phyloP scores from a whole-genome alignment of 1,284 basidiomycete genomes.

The Ustilago nuda region DNA sequence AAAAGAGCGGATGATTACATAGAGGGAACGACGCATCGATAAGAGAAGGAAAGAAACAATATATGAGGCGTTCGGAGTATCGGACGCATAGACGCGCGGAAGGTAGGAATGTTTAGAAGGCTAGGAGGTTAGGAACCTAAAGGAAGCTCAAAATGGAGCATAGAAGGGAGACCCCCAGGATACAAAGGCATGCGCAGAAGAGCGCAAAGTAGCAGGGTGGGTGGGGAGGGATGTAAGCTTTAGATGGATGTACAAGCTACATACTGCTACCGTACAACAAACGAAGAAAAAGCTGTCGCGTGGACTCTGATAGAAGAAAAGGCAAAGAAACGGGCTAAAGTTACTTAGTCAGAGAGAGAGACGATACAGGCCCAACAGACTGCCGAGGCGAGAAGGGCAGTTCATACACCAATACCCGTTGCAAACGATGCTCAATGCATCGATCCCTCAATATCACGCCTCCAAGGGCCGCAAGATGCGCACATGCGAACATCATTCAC shows the following conservation, averaged over 20 bases:
- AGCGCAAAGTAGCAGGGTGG: constrained; percentile 1
- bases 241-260: background rate
- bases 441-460: background rate
- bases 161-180: too few species aligned
- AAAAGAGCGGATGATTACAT: background rate
- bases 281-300: background rate
- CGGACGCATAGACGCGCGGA: background rate
- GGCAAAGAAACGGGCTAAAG: background rate
- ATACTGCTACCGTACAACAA: background rate
- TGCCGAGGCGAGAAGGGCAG: too few species aligned
- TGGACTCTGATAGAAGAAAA: background rate
- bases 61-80: too few species aligned
- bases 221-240: background rate
- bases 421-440: background rate
- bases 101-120: background rate
- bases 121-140: background rate
- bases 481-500: background rate
- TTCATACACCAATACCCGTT: too few species aligned
- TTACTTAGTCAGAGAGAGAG: too few species aligned
- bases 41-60: background rate
- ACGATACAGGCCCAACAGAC: too few species aligned
- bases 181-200: background rate
- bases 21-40: background rate
- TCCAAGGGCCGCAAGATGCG: background rate
- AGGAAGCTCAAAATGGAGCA: background rate